Conservation (phyloP, 345 rosid species). For the Mangifera indica region DNA sequence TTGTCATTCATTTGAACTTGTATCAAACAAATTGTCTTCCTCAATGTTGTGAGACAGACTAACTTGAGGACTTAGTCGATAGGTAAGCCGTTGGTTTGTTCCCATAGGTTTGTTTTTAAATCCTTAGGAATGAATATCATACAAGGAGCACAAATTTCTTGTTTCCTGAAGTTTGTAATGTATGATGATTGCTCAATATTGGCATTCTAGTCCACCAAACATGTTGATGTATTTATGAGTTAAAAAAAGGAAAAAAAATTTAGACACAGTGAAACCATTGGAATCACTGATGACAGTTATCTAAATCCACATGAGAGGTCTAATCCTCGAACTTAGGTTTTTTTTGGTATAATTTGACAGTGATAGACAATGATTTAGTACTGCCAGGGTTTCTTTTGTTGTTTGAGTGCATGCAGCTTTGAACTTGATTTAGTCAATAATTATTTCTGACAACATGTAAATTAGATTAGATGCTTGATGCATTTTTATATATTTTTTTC, state of each 20-base stretch:
- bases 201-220: too few relatives aligned
- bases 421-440: not conserved
- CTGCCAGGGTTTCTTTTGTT: slow-evolving; percentile 1
- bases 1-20: not conserved
- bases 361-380: not conserved
- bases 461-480: not conserved
- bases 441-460: not conserved
- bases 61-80: not conserved
- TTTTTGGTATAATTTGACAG: not conserved
- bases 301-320: not conserved
- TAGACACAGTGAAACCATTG: not conserved
- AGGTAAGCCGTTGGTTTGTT: not conserved
- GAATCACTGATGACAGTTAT: not conserved
- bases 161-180: not conserved
- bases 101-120: not conserved
- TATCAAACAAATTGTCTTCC: not conserved
- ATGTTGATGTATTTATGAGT: not conserved
- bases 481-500: too few relatives aligned
- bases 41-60: not conserved
- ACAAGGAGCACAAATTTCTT: not conserved
- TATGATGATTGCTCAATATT: not conserved
- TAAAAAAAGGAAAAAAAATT: too few relatives aligned
- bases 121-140: too few relatives aligned
- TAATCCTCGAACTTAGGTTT: not conserved
- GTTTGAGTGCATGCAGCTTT: not conserved